Evolutionary conservation across 371 early-diverging fungal genomes (phyloP), one percentile per base, ranked within the genome.

Genomic region (Fennellomyces sp.): DNA sequence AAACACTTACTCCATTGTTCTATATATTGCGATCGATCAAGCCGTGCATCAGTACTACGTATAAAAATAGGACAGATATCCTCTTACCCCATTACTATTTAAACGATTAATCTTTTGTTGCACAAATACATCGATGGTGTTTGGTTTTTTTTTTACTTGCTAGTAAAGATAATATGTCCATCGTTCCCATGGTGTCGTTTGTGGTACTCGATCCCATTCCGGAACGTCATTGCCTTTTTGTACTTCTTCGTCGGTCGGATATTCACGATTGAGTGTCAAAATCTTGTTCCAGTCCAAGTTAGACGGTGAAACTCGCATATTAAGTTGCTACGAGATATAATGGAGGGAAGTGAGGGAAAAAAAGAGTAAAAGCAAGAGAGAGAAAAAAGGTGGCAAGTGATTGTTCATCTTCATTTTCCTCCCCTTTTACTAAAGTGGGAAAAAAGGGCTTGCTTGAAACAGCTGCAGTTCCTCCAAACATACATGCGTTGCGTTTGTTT

Each of bases 81-180:
- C 33, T 33, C 33, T 41, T 63, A 64, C 69, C 42, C 69, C 69
- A 39, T 69, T 69, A 56, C 67, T 67, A 49, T 41, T 33, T 49
- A 25, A 49, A 27, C 3, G 25, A 49, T 21, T 19, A 25, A 45
- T n/a, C n/a, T n/a, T n/a, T n/a, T n/a, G n/a, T n/a, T n/a, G n/a
- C n/a, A n/a, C n/a, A n/a, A n/a, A n/a, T n/a, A n/a, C n/a, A n/a
- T n/a, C n/a, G n/a, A n/a, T n/a, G n/a, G n/a, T n/a, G n/a, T n/a
- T n/a, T n/a, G n/a, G n/a, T 52, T 28, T 26, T 15, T 26, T 2
- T n/a, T 27, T 21, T 51, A 62, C 67, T 67, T 51, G 51, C 67
- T 69, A 69, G 59, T 69, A 69, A 35, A 69, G 47, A 55, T 69
- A 69, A 49, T 69, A 69, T 17, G 69, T 49, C 69, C 69, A 64